These are phyloP conservation scores for Clarireedia monteithiana DNA, from an alignment of 2,329 filamentous ascomycete species.

Conservation along the genomic window DNA sequence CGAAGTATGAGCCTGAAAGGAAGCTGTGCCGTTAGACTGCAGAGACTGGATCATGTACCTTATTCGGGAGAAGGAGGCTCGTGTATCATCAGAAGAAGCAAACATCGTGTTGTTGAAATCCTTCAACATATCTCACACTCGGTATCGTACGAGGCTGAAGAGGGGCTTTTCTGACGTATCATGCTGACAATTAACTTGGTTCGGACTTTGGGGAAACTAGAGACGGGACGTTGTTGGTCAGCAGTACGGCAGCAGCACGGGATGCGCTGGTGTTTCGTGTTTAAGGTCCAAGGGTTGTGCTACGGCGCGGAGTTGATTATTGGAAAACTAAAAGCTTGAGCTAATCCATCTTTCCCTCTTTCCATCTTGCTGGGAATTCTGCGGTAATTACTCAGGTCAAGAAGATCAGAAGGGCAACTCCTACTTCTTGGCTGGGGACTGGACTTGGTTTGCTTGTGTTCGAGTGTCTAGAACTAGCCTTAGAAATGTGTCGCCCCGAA, in stretches of 20 bases:
- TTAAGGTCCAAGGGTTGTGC: neutral
- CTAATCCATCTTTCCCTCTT: neutral
- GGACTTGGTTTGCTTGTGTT: no score
- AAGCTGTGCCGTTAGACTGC: constrained; percentile 1
- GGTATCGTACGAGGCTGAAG: neutral
- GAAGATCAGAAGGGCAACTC: neutral
- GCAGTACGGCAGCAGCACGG: neutral
- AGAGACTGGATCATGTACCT: neutral
- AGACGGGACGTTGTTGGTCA: neutral
- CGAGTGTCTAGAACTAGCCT: no score
- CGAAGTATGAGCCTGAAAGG: neutral
- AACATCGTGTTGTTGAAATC: neutral
- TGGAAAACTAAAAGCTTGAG: neutral
- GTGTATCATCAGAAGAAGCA: neutral
- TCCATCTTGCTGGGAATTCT: neutral
- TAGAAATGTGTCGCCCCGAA: no score
- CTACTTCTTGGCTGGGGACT: no score
- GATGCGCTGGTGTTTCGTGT: constrained; percentile 1
- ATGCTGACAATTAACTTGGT: neutral
- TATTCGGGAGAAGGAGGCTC: neutral
- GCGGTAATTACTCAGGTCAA: neutral
- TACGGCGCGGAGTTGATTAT: neutral
- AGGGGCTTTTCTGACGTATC: constrained; percentile 3
- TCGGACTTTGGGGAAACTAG: neutral
- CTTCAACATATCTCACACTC: neutral